phyloP scores from a whole-genome alignment of 2,329 filamentous ascomycete genomes.

The Fusarium globosum region DNA sequence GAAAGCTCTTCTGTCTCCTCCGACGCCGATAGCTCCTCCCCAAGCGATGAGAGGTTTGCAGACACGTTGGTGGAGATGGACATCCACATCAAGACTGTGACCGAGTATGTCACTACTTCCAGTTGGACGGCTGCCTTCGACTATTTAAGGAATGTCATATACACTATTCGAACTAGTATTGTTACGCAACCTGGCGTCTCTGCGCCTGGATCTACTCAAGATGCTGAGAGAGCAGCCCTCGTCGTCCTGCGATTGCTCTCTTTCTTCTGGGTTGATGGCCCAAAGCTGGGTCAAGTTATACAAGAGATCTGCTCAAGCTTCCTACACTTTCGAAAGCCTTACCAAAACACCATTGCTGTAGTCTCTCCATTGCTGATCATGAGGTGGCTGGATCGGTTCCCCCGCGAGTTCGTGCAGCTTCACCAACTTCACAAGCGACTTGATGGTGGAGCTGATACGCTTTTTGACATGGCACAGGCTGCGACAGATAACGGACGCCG shows the following conservation, averaged over 20 bases:
- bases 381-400: slow-evolving; percentile 73
- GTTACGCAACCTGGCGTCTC: slow-evolving; percentile 53
- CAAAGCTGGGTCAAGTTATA: slow-evolving; percentile 70
- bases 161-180: slow-evolving; percentile 59
- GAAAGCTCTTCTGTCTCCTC: slow-evolving; percentile 29
- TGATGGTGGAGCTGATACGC: slow-evolving; percentile 73
- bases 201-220: slow-evolving; percentile 51
- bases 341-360: slow-evolving; percentile 72
- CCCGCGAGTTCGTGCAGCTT: slow-evolving; percentile 72
- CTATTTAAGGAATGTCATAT: slow-evolving; percentile 65
- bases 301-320: slow-evolving; percentile 76
- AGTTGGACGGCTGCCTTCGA: slow-evolving; percentile 71
- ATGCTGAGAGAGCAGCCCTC: slow-evolving; percentile 65
- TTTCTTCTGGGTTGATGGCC: slow-evolving; percentile 72
- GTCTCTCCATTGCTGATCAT: slow-evolving; percentile 72
- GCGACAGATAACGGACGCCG: slow-evolving; percentile 68
- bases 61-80: slow-evolving; percentile 62
- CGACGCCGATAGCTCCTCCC: slow-evolving; percentile 26
- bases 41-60: slow-evolving; percentile 44
- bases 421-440: slow-evolving; percentile 70
- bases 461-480: slow-evolving; percentile 76
- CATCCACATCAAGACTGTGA: slow-evolving; percentile 63
- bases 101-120: slow-evolving; percentile 73
- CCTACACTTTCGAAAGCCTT: slow-evolving; percentile 71
- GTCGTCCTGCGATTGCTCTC: slow-evolving; percentile 69